Conservation (phyloP, 2,329 filamentous ascomycete species). For the Epichloe typhina region DNA sequence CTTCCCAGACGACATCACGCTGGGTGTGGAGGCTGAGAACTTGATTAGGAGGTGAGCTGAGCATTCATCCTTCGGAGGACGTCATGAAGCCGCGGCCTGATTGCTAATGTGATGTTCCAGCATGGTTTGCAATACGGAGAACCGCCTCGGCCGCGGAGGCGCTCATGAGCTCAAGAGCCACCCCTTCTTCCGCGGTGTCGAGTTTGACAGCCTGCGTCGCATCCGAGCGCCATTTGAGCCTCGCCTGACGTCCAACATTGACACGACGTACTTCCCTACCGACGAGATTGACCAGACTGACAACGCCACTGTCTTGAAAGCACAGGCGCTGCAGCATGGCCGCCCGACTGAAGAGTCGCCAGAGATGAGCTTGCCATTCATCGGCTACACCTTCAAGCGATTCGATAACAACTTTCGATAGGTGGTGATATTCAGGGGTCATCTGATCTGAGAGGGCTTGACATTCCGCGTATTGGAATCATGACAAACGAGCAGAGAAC, state of each 20-base stretch:
- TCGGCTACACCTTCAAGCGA: constrained; percentile 68
- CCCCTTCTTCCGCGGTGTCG: constrained; percentile 91
- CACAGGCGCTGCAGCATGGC: constrained; percentile 62
- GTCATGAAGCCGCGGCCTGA: not conserved
- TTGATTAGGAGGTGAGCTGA: constrained; percentile 68
- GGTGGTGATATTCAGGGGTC: constrained; percentile 5
- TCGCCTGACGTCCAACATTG: constrained; percentile 80
- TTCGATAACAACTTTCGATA: constrained; percentile 63
- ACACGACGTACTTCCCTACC: constrained; percentile 96
- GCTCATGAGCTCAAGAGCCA: constrained; percentile 89
- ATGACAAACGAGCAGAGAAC: not conserved
- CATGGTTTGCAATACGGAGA: constrained; percentile 86
- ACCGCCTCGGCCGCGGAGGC: constrained; percentile 76
- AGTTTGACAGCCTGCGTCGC: constrained; percentile 82
- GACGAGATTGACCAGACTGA: constrained; percentile 97
- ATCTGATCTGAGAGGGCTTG: not conserved
- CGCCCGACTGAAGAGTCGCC: constrained; percentile 62
- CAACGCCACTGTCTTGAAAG: constrained; percentile 74
- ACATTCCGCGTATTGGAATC: not conserved
- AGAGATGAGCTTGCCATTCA: constrained; percentile 82
- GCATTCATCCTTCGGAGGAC: not conserved
- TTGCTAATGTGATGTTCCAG: constrained; percentile 30
- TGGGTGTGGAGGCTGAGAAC: constrained; percentile 80
- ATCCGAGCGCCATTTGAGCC: constrained; percentile 96
- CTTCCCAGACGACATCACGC: constrained; percentile 88